Conservation (phyloP, 1,284 basidiomycete species). For the Cryptococcus sp. region DNA sequence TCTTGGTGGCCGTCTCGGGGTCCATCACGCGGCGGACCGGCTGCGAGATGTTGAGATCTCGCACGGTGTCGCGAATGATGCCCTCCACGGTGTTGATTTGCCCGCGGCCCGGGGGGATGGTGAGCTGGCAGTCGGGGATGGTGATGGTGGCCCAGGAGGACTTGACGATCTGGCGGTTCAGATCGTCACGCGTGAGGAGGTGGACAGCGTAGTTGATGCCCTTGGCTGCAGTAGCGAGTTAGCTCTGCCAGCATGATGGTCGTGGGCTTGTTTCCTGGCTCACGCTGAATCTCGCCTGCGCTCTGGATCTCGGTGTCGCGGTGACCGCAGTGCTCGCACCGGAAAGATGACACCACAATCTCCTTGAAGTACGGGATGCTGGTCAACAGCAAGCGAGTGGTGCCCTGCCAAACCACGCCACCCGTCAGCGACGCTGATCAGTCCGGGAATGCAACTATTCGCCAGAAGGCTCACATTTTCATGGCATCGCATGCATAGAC, state of each 20-base stretch:
- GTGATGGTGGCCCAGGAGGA: conserved; percentile 75
- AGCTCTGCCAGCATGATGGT: background rate
- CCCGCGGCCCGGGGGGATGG: conserved; percentile 81
- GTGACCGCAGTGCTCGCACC: conserved; percentile 87
- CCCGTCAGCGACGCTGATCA: background rate
- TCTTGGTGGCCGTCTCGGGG: conserved; percentile 70
- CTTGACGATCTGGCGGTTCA: conserved; percentile 92
- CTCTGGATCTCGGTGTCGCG: conserved; percentile 93
- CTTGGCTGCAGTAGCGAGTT: conserved; percentile 40
- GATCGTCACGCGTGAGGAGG: conserved; percentile 70
- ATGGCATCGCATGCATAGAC: conserved; percentile 89
- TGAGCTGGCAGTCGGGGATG: conserved; percentile 86
- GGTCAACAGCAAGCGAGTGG: conserved; percentile 87
- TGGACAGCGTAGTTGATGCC: conserved; percentile 72
- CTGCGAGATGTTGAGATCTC: conserved; percentile 81
- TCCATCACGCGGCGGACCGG: conserved; percentile 81
- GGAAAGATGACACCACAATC: conserved; percentile 94
- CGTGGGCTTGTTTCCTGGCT: conserved; percentile 36
- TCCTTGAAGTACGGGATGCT: conserved; percentile 95
- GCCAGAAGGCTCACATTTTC: conserved; percentile 64
- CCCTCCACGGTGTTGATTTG: conserved; percentile 97
- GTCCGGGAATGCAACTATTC: background rate
- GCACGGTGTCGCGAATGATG: conserved; percentile 75
- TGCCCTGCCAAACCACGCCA: conserved; percentile 59
- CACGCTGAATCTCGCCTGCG: conserved; percentile 82